A percentile compares a stretch with the other conserved stretches of the same genome.
Conservation (phyloP, 768 basidiomycete genomes). For the Hericium erinaceus region DNA sequence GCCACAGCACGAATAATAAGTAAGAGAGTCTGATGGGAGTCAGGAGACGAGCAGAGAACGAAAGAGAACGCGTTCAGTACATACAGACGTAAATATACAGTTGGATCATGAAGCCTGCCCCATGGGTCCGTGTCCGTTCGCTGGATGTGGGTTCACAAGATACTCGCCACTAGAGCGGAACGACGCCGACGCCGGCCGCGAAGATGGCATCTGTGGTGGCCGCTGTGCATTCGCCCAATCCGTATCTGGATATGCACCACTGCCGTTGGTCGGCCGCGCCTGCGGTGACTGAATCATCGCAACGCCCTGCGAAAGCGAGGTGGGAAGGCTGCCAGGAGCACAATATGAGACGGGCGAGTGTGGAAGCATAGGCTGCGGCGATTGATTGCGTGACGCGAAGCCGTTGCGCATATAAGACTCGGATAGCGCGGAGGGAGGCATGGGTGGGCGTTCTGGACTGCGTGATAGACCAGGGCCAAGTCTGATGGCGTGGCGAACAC, state of each 20-base stretch:
- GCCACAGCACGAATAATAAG: not conserved
- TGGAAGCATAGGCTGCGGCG: slow-evolving; percentile 7
- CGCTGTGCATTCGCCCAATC: slow-evolving; percentile 13
- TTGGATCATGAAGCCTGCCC: not conserved
- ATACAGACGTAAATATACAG: not conserved
- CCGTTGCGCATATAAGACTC: slow-evolving; percentile 12
- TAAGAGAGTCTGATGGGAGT: not conserved
- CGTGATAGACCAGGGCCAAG: slow-evolving; percentile 1
- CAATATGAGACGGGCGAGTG: slow-evolving; percentile 6
- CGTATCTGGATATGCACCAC: not conserved
- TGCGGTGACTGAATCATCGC: slow-evolving; percentile 34
- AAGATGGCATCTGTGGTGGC: not conserved
- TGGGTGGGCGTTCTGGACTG: slow-evolving; percentile 1
- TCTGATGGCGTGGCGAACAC: not conserved
- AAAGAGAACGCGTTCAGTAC: not conserved
- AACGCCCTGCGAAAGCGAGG: slow-evolving; percentile 33
- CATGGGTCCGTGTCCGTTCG: slow-evolving; percentile 7
- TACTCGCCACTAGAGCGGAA: slow-evolving; percentile 11
- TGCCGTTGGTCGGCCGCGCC: slow-evolving; percentile 10
- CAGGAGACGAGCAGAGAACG: not conserved
- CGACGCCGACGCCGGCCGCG: slow-evolving; percentile 9
- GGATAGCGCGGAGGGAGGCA: slow-evolving; percentile 7
- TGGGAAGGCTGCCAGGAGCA: slow-evolving; percentile 22
- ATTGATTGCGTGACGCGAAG: slow-evolving; percentile 10
- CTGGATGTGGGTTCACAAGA: slow-evolving; percentile 1